Percentiles rank a stretch among this genome's conserved stretches.
phyloP scores from a whole-genome alignment of 306 rosid species.

The Mimosa pudica region DNA sequence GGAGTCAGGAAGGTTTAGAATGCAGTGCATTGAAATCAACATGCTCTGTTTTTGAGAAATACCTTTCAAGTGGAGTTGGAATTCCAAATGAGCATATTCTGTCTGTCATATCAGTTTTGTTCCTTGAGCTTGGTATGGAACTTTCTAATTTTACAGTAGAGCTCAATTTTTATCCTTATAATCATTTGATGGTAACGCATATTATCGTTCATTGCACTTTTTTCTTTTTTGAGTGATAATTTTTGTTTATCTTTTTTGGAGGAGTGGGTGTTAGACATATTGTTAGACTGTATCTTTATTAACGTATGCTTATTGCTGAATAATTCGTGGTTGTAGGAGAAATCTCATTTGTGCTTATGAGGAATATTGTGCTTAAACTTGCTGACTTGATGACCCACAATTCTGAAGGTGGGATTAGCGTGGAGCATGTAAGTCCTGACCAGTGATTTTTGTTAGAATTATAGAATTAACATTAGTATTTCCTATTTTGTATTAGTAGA shows the following conservation, averaged over 20 bases:
- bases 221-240: neutral
- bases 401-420: conserved; percentile 39
- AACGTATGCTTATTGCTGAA: conserved; percentile 27
- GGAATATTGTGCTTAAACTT: conserved; percentile 70
- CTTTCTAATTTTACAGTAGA: conserved; percentile 16
- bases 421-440: conserved; percentile 62
- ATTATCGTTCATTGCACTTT: conserved; percentile 2
- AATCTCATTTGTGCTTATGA: conserved; percentile 59
- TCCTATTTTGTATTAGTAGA: too few species aligned
- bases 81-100: conserved; percentile 64
- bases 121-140: conserved; percentile 72
- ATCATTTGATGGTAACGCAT: conserved; percentile 5
- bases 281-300: neutral
- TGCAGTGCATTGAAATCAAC: conserved; percentile 53
- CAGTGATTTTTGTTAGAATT: neutral
- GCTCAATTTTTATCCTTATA: neutral
- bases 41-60: conserved; percentile 65
- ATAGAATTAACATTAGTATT: too few species aligned
- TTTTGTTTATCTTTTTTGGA: neutral
- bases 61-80: conserved; percentile 56
- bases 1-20: conserved; percentile 45
- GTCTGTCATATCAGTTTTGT: conserved; percentile 71
- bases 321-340: conserved; percentile 60
- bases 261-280: neutral
- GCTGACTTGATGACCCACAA: conserved; percentile 61